Base-by-base conservation (phyloP, 768 basidiomycete species). In the Hydnum rufescens region DNA sequence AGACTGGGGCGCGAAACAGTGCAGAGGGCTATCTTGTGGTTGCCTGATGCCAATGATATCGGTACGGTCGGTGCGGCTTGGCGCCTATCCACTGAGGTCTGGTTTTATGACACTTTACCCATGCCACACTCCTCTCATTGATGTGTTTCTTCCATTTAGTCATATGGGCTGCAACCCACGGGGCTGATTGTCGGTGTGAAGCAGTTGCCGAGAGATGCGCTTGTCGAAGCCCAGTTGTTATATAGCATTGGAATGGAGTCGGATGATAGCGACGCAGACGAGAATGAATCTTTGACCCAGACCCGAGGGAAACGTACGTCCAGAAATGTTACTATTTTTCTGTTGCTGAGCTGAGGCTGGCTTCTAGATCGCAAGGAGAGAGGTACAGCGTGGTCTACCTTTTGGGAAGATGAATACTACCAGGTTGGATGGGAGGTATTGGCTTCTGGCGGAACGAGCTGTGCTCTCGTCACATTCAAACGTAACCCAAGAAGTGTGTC, bases 21-120 rank as follows among this genome's bases (percentile, higher is more conserved):
- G 1, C 83, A 85, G 54, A 66, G 74, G 31, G 70, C 70, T n/a
- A 63, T 88, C 18, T 82, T 80, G 58, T 95, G 89, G 79, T 66
- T 86, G n/a, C 64, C 67, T 2, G 62, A 71, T 51, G 49, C 58
- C 0, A 53, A 58, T 8, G 64, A 74, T 58, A 55, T 76, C 1
- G 53, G 59, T 2, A 66, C 62, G 43, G 69, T 74, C 19, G 71
- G 67, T 53, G 58, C 59, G 31, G 72, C 70, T 0, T 67, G 72
- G 53, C 6, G 26, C 28, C 16, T 31, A 13, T 31, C 18, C 49
- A 6, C 31, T 16, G 26, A 28, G 6, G 30, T 30, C 28, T 31
- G 49, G 6, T 13, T 50, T 50, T 34, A 29, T 16, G 30, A 16
- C 30, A 31, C 6, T 6, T 13, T 32, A 18, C 31, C 32, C 16